phyloP scores from a whole-genome alignment of 1,284 basidiomycete genomes.

The Malassezia arunalokei region DNA sequence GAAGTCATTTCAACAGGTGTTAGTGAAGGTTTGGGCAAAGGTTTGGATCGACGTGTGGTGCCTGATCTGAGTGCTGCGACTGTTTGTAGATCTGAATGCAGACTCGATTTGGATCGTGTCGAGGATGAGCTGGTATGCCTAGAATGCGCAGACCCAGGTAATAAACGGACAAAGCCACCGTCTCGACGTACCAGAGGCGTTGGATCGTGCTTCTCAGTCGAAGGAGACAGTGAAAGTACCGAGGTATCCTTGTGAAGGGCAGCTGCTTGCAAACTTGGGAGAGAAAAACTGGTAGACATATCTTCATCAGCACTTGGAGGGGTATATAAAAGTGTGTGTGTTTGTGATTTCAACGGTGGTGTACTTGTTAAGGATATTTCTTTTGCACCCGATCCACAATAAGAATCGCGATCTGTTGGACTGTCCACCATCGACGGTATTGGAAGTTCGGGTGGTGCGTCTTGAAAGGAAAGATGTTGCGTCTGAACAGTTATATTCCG shows the following conservation, averaged over 20 bases:
- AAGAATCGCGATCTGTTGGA: constrained; percentile 1
- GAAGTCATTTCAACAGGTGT: too few species aligned
- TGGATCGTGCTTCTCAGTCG: neutral
- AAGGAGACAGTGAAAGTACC: too few species aligned
- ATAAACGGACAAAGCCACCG: neutral
- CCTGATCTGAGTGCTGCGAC: too few species aligned
- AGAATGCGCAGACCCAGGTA: neutral
- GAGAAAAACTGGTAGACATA: neutral
- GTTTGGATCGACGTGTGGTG: too few species aligned
- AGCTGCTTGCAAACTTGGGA: constrained; percentile 6
- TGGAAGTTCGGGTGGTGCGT: constrained; percentile 4
- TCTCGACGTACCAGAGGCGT: neutral
- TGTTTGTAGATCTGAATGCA: too few species aligned
- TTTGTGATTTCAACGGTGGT: too few species aligned
- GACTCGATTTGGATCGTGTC: neutral
- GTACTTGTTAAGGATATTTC: too few species aligned
- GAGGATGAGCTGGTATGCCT: neutral
- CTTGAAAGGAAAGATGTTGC: neutral
- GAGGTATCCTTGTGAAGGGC: neutral
- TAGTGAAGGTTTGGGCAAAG: too few species aligned
- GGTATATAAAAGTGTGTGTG: neutral
- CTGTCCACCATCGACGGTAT: constrained; percentile 6
- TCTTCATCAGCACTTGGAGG: neutral
- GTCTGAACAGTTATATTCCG: neutral
- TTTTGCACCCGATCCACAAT: neutral